These are phyloP conservation scores for Candida insectorum DNA, from an alignment of 805 yeast species.

Conservation along the genomic window DNA sequence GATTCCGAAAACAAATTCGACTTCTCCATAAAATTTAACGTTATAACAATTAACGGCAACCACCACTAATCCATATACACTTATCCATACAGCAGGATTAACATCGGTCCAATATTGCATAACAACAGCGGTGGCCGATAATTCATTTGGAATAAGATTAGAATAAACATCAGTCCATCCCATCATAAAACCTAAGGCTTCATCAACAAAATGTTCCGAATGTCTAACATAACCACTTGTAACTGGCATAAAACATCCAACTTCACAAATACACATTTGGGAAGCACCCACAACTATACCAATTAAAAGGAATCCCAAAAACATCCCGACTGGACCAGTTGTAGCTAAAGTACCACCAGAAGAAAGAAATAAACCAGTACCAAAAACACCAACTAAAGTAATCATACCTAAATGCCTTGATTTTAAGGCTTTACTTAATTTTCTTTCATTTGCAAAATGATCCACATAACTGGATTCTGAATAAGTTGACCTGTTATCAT, in stretches of 20 bases:
- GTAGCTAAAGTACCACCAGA: slow-evolving; percentile 47
- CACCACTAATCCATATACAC: slow-evolving; percentile 37
- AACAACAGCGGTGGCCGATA: slow-evolving; percentile 46
- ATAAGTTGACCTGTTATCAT: background rate
- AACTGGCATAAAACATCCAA: slow-evolving; percentile 34
- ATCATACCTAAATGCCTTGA: slow-evolving; percentile 19
- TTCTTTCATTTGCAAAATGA: slow-evolving; percentile 15
- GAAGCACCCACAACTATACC: slow-evolving; percentile 40
- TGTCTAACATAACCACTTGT: slow-evolving; percentile 35
- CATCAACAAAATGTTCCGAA: slow-evolving; percentile 38
- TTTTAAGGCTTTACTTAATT: slow-evolving; percentile 13
- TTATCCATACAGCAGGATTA: slow-evolving; percentile 44
- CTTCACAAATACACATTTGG: slow-evolving; percentile 39
- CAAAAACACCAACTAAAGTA: slow-evolving; percentile 27
- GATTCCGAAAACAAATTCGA: slow-evolving; percentile 24
- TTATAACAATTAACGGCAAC: slow-evolving; percentile 32
- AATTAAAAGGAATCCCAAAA: slow-evolving; percentile 47
- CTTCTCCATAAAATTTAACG: slow-evolving; percentile 33
- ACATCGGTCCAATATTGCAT: slow-evolving; percentile 44
- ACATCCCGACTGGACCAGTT: slow-evolving; percentile 44
- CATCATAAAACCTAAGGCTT: slow-evolving; percentile 44
- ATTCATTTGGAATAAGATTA: slow-evolving; percentile 35
- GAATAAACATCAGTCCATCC: slow-evolving; percentile 44
- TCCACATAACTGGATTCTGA: slow-evolving; percentile 5
- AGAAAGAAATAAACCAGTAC: slow-evolving; percentile 55